phyloP scores from a whole-genome alignment of 768 basidiomycete genomes.

The Serpula lacrymans region DNA sequence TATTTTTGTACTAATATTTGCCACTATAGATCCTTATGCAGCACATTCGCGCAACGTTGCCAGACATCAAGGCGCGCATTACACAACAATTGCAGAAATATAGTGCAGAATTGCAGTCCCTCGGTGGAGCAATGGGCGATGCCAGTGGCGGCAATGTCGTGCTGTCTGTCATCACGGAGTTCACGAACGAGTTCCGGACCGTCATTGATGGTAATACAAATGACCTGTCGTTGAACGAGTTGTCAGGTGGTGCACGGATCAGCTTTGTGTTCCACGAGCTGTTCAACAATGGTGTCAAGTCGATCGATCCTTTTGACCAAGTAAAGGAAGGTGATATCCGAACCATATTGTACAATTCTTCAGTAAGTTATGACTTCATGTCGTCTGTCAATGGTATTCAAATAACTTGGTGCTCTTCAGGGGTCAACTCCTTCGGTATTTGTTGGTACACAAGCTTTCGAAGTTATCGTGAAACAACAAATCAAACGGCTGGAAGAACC shows the following conservation, averaged over 20 bases:
- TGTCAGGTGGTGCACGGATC: constrained; percentile 98
- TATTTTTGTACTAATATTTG: constrained; percentile 1
- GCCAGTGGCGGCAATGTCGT: constrained; percentile 87
- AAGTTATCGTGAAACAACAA: constrained; percentile 98
- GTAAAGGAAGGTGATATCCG: constrained; percentile 98
- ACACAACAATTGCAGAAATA: constrained; percentile 87
- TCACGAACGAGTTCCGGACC: constrained; percentile 94
- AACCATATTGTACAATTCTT: constrained; percentile 95
- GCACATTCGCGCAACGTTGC: constrained; percentile 95
- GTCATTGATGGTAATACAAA: constrained; percentile 98
- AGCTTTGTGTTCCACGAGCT: constrained; percentile 98
- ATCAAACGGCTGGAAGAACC: constrained; percentile 97
- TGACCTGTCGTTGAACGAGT: constrained; percentile 90
- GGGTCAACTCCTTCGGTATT: constrained; percentile 96
- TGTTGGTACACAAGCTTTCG: constrained; percentile 95
- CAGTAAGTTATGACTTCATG: constrained; percentile 51
- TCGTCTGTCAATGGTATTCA: not conserved
- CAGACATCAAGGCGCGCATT: constrained; percentile 97
- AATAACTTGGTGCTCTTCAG: constrained; percentile 32
- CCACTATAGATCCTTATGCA: constrained; percentile 89
- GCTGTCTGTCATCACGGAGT: constrained; percentile 96
- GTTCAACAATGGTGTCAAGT: constrained; percentile 94
- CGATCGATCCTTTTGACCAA: constrained; percentile 97
- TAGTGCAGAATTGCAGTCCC: constrained; percentile 73
- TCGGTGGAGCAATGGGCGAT: constrained; percentile 88